Evolutionary conservation across 805 yeast species (phyloP).

Genomic region (Cyberlindnera maclurae): DNA sequence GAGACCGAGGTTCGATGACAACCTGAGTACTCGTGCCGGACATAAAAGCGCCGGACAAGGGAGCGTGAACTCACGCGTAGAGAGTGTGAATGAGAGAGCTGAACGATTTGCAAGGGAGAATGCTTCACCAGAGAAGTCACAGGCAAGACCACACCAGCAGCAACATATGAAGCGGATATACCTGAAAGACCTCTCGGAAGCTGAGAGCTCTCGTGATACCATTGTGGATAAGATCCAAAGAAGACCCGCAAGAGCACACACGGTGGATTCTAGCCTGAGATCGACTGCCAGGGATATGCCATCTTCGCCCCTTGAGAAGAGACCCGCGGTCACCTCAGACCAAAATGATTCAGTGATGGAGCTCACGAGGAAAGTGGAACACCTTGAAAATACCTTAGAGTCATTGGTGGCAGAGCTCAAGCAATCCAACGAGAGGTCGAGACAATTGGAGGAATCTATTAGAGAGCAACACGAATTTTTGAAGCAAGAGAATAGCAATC

Average conservation of each 20-base stretch:
- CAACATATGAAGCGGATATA: constrained; percentile 2
- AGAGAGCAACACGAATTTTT: constrained; percentile 4
- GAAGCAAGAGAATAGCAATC: constrained; percentile 8
- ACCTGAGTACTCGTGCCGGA: constrained; percentile 3
- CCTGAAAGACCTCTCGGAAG: constrained; percentile 10
- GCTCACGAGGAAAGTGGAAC: constrained; percentile 12
- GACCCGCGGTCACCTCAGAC: background rate
- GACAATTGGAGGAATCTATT: constrained; percentile 11
- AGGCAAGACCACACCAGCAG: background rate
- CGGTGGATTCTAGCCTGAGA: background rate
- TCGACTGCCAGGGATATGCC: constrained; percentile 9
- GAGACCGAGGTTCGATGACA: constrained; percentile 9
- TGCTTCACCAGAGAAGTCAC: constrained; percentile 7
- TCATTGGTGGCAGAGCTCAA: constrained; percentile 15
- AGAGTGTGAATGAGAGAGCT: constrained; percentile 14
- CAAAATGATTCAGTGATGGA: constrained; percentile 2
- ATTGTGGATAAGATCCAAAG: constrained; percentile 5
- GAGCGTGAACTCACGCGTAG: constrained; percentile 4
- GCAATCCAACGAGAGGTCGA: constrained; percentile 16
- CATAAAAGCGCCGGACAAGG: too few species aligned
- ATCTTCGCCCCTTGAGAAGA: constrained; percentile 13
- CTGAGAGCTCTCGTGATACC: constrained; percentile 6
- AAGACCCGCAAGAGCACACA: constrained; percentile 1
- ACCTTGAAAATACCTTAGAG: constrained; percentile 15
- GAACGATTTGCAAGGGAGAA: constrained; percentile 12